These are phyloP conservation scores for Tephrocybe sp. DNA, from an alignment of 768 basidiomycete species.

Conservation along the genomic window DNA sequence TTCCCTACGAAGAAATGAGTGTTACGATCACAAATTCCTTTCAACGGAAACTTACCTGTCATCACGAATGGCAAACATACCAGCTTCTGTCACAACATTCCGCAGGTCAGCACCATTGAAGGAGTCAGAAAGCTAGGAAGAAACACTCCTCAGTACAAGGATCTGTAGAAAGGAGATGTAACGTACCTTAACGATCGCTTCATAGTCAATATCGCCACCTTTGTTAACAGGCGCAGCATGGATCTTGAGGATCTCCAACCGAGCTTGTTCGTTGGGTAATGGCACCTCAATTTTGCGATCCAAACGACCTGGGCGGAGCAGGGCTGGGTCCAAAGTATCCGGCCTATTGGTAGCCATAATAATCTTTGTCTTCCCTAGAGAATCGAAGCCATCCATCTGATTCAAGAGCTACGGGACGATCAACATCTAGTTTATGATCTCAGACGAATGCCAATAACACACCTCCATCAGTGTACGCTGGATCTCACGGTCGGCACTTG, in stretches of 20 bases:
- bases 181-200: conserved; percentile 91
- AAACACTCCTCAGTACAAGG: background rate
- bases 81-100: conserved; percentile 93
- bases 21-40: background rate
- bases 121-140: conserved; percentile 70
- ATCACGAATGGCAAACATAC: conserved; percentile 98
- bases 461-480: conserved; percentile 97
- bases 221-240: conserved; percentile 95
- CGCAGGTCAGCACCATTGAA: conserved; percentile 98
- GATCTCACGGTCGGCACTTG: conserved; percentile 97
- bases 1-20: conserved; percentile 49
- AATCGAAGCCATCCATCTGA: conserved; percentile 99
- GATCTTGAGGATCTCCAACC: conserved; percentile 96
- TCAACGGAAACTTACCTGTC: conserved; percentile 59
- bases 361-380: conserved; percentile 90
- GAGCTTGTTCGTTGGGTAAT: conserved; percentile 94
- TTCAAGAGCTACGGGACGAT: conserved; percentile 71
- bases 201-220: conserved; percentile 93
- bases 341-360: conserved; percentile 99
- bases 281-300: conserved; percentile 99
- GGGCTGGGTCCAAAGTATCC: conserved; percentile 95
- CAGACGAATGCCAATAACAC: conserved; percentile 10
- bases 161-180: background rate
- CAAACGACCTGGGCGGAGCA: conserved; percentile 92
- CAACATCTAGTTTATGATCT: background rate